Percentiles rank a stretch among this genome's conserved stretches.
Evolutionary conservation across 2,329 filamentous ascomycete genomes (phyloP).

Genomic region (Pseudocercospora fuligena): DNA sequence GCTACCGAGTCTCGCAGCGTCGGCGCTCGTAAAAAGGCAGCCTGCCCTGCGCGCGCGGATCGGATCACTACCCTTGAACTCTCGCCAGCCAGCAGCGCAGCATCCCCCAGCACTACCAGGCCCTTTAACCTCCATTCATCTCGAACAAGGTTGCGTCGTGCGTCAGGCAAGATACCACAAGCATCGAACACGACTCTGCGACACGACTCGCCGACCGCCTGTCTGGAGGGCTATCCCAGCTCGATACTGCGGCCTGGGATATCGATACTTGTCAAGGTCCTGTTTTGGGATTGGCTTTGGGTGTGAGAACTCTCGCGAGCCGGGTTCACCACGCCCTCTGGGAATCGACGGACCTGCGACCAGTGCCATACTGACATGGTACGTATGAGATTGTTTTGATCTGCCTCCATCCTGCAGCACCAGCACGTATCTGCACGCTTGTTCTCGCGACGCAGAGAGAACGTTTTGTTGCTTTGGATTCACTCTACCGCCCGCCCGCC

Average conservation of each 20-base stretch:
- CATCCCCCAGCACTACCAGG: background rate
- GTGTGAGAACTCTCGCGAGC: constrained; percentile 8
- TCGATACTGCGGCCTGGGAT: constrained; percentile 3
- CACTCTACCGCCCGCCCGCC: constrained; percentile 1
- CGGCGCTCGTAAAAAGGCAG: constrained; percentile 9
- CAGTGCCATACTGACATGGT: constrained; percentile 10
- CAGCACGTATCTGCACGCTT: constrained; percentile 14
- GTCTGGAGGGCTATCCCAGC: constrained; percentile 8
- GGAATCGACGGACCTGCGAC: constrained; percentile 11
- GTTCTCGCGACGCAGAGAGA: background rate
- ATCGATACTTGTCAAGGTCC: background rate
- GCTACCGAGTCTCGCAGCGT: background rate
- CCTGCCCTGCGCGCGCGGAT: constrained; percentile 8
- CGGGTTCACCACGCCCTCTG: constrained; percentile 9
- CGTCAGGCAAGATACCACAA: background rate
- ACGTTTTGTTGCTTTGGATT: constrained; percentile 1
- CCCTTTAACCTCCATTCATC: constrained; percentile 6
- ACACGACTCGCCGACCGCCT: constrained; percentile 10
- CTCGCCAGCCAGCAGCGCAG: background rate
- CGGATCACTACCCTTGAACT: constrained; percentile 4
- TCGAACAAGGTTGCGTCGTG: constrained; percentile 9
- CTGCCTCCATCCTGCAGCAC: constrained; percentile 11
- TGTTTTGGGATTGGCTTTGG: constrained; percentile 8
- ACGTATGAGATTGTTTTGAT: constrained; percentile 15
- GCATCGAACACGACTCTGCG: constrained; percentile 6